Evolutionary conservation across 805 yeast species (phyloP).

Genomic region (Yarrowia deformans): DNA sequence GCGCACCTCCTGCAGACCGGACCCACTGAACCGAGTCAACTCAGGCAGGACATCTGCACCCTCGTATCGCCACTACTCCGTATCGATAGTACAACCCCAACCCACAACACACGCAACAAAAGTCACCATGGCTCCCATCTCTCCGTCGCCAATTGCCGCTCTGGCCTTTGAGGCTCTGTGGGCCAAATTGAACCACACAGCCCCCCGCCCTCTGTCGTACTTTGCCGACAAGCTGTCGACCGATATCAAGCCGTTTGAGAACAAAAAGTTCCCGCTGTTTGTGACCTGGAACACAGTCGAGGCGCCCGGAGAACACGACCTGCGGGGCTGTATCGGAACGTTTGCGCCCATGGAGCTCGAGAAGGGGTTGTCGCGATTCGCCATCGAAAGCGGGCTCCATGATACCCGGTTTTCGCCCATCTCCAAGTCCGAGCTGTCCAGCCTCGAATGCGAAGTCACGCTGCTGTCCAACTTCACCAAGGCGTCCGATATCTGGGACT

Average conservation of each 20-base stretch:
- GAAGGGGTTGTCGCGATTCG: constrained; percentile 66
- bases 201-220: constrained; percentile 40
- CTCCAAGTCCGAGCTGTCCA: constrained; percentile 58
- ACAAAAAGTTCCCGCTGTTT: constrained; percentile 66
- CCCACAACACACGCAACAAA: not conserved
- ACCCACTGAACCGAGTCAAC: constrained; percentile 28
- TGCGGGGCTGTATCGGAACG: constrained; percentile 96
- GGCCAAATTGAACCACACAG: constrained; percentile 45
- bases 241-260: constrained; percentile 17
- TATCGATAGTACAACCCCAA: not conserved
- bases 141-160: constrained; percentile 50
- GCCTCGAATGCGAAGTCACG: constrained; percentile 66
- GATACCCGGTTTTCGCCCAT: constrained; percentile 83
- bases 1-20: not conserved
- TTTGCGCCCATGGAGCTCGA: constrained; percentile 64
- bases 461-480: constrained; percentile 65
- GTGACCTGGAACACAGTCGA: constrained; percentile 75
- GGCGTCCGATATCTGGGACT: constrained; percentile 63
- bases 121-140: constrained; percentile 1
- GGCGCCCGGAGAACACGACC: constrained; percentile 48
- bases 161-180: constrained; percentile 54
- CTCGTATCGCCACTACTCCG: not conserved
- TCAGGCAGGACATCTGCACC: constrained; percentile 14
- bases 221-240: constrained; percentile 39
- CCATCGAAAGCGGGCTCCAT: constrained; percentile 66